phyloP scores from a whole-genome alignment of 139 green algal genomes.

The Helicosporidium sp. region DNA sequence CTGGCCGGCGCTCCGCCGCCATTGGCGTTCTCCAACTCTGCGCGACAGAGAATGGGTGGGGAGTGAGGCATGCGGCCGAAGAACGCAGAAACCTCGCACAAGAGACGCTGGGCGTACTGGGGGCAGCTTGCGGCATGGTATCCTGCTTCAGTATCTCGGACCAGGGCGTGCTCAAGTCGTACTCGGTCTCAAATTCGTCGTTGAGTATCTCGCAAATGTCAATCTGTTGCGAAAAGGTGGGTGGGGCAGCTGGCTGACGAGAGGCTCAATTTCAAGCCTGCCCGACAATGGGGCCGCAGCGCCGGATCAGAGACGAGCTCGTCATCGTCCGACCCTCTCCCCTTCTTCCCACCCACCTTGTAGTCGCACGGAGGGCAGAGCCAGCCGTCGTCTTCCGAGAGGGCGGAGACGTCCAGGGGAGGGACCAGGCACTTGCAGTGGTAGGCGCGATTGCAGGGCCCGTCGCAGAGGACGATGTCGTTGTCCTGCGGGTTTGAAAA shows the following conservation, averaged over 20 bases:
- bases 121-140: conserved; percentile 4
- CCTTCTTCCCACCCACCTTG: conserved; percentile 27
- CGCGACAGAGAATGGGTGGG: too few relatives aligned
- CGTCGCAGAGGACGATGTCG: conserved; percentile 84
- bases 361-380: conserved; percentile 57
- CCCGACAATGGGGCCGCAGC: too few relatives aligned
- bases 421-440: conserved; percentile 49
- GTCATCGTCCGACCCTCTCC: neutral
- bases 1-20: neutral
- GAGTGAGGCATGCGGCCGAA: too few relatives aligned
- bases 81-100: too few relatives aligned
- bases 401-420: conserved; percentile 24
- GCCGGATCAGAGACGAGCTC: neutral
- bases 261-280: too few relatives aligned
- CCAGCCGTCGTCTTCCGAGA: conserved; percentile 56
- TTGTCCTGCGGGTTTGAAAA: conserved; percentile 42
- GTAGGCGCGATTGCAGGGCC: conserved; percentile 56
- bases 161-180: conserved; percentile 28
- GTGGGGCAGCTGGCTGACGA: neutral
- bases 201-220: conserved; percentile 44
- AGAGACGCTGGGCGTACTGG: neutral
- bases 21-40: too few relatives aligned
- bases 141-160: conserved; percentile 16
- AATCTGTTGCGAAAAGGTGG: conserved; percentile 8
- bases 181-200: conserved; percentile 35